Evolutionary conservation across 768 basidiomycete genomes (phyloP), one percentile per base, ranked within the genome.

Genomic region (Lyophyllum shimeji): DNA sequence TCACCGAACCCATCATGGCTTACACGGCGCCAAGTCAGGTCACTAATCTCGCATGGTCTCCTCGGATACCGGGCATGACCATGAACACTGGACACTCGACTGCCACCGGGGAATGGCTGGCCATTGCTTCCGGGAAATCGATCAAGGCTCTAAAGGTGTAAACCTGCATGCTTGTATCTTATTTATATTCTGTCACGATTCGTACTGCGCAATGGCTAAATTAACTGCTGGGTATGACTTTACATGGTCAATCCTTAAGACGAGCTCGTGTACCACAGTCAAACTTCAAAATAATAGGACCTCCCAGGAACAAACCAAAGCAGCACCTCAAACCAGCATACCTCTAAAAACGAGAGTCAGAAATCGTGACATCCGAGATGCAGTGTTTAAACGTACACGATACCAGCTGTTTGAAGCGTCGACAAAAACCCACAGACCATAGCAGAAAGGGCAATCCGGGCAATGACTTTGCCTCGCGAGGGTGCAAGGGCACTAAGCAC

Each of bases 31-130:
- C 78, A 50, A 76, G 76, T 54, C 93, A 94, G 74, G 83, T 95
- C 63, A 89, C 89, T 18, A 91, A 88, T 62, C 72, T 95, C 13
- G 90, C 89, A 11, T 95, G 93, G 93, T 92, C 90, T n/a, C 90
- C 91, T 20, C 81, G 83, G 57, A 89, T 94, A 58, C 82, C 83
- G 60, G 86, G 86, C 8, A 82, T 90, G 81, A 80, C 82, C 46
- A 85, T 89, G 81, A 84, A 83, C 59, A 85, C 82, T 0, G 89
- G 90, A 17, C 83, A 87, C 63, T 81, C 85, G 54, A 90, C 87
- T 1, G 81, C 79, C 23, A 80, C 87, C 0, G 90, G 90, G 20
- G 93, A 95, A 69, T 95, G 93, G 92, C 74, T 95, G 18, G 92
- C 89, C 21, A 81, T 93, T 65, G 85, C 89, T 42, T 86, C 84